Evolutionary conservation across 345 rosid genomes (phyloP).

Genomic region (Punica granatum): DNA sequence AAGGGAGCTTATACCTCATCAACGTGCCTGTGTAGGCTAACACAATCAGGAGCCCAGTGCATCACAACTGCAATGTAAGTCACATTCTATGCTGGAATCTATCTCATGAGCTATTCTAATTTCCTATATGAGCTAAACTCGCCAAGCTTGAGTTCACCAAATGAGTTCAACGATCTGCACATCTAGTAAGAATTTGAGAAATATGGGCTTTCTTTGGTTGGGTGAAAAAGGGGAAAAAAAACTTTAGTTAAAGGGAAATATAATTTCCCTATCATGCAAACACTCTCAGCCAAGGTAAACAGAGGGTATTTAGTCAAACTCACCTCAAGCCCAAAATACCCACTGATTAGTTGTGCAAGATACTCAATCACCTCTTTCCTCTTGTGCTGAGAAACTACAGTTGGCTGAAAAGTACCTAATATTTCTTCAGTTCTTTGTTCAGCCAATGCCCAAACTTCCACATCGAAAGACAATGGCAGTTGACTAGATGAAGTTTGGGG

Average conservation of each 20-base stretch:
- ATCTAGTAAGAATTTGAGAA: neutral
- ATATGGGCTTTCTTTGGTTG: neutral
- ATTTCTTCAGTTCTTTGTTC: constrained; percentile 76
- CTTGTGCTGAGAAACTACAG: constrained; percentile 50
- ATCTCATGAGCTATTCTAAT: neutral
- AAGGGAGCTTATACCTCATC: neutral
- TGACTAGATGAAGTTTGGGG: constrained; percentile 25
- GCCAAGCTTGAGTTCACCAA: neutral
- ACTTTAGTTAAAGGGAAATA: neutral
- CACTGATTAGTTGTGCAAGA: constrained; percentile 43
- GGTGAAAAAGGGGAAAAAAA: neutral
- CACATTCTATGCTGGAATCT: neutral
- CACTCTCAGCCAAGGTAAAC: neutral
- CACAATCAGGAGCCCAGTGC: neutral
- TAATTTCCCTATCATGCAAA: neutral
- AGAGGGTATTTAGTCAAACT: neutral
- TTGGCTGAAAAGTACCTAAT: constrained; percentile 55
- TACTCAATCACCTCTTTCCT: constrained; percentile 57
- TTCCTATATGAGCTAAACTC: neutral
- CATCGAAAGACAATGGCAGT: constrained; percentile 34
- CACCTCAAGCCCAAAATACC: constrained; percentile 61
- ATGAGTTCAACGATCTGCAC: neutral
- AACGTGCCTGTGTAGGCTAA: neutral
- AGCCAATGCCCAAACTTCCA: constrained; percentile 59
- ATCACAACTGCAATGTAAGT: neutral